phyloP scores from a whole-genome alignment of 2,329 filamentous ascomycete species.

The Coniochaeta hoffmannii region DNA sequence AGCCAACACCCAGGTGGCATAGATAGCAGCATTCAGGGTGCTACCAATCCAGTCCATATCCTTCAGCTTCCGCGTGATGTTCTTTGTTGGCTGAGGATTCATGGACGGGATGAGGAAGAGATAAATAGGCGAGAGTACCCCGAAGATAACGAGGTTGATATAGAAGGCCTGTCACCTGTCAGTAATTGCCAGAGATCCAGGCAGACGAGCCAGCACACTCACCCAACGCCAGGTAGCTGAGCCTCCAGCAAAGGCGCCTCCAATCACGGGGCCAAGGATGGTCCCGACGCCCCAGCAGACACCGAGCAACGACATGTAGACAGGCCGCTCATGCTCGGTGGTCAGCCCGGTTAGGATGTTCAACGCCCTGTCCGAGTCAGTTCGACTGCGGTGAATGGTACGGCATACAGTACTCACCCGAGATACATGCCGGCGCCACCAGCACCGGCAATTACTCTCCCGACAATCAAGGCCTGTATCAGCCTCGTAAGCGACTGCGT shows the following conservation, averaged over 20 bases:
- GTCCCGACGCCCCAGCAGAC: slow-evolving; percentile 28
- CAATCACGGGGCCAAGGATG: slow-evolving; percentile 30
- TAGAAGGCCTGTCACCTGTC: slow-evolving; percentile 29
- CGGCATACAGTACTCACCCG: slow-evolving; percentile 6
- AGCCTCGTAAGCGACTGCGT: background rate
- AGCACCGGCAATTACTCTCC: slow-evolving; percentile 21
- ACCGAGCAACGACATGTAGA: slow-evolving; percentile 22
- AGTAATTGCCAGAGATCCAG: background rate
- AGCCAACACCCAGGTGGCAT: slow-evolving; percentile 33
- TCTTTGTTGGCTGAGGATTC: background rate
- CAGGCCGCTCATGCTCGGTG: slow-evolving; percentile 18
- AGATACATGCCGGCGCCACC: slow-evolving; percentile 23
- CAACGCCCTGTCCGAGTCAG: slow-evolving; percentile 8
- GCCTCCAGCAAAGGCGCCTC: slow-evolving; percentile 23
- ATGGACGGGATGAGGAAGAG: background rate
- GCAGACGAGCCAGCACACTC: background rate
- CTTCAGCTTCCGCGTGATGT: background rate
- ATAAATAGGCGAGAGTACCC: slow-evolving; percentile 9
- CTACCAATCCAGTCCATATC: slow-evolving; percentile 37
- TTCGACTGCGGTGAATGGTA: background rate
- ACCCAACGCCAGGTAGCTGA: slow-evolving; percentile 25
- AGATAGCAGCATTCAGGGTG: slow-evolving; percentile 31
- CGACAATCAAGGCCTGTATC: slow-evolving; percentile 18
- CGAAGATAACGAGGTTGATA: slow-evolving; percentile 40
- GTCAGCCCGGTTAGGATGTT: slow-evolving; percentile 22